These are phyloP conservation scores for Umbellularia californica DNA, from an alignment of 164 flowering plant species.

Conservation along the genomic window DNA sequence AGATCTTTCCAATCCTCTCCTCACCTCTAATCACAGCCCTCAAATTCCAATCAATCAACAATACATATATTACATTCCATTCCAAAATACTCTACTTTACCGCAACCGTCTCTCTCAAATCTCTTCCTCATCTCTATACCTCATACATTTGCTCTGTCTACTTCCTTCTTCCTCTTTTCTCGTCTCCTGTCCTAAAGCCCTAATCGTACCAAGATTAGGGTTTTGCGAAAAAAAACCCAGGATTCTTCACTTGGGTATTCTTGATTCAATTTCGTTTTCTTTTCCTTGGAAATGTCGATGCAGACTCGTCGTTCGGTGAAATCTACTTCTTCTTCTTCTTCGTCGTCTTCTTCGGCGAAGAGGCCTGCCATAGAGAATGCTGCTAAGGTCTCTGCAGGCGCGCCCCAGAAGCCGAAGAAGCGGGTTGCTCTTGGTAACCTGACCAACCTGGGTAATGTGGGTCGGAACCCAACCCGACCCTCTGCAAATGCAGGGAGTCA, in stretches of 20 bases:
- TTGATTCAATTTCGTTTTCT: not conserved
- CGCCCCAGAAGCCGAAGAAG: constrained; percentile 25
- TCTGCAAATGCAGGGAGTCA: constrained; percentile 8
- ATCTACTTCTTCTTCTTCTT: constrained; percentile 13
- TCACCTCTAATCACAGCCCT: not conserved
- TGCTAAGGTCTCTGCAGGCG: constrained; percentile 7
- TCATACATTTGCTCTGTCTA: not conserved
- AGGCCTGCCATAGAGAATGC: constrained; percentile 21
- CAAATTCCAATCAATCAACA: not conserved
- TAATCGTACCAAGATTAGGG: not conserved
- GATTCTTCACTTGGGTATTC: not conserved
- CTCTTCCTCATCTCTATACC: not conserved
- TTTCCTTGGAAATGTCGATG: constrained; percentile 17
- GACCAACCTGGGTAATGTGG: constrained; percentile 17
- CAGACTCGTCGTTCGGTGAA: constrained; percentile 20
- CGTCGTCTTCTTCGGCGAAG: constrained; percentile 19
- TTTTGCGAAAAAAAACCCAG: not conserved
- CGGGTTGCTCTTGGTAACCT: constrained; percentile 25
- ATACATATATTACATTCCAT: not conserved
- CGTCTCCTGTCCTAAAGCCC: not conserved
- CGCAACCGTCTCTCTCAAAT: not conserved
- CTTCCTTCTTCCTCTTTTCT: not conserved
- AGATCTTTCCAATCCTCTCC: not conserved
- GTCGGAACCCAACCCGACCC: constrained; percentile 9
- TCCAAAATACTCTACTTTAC: not conserved